phyloP scores from a whole-genome alignment of 805 yeast genomes.

The Metschnikowia koreensis region DNA sequence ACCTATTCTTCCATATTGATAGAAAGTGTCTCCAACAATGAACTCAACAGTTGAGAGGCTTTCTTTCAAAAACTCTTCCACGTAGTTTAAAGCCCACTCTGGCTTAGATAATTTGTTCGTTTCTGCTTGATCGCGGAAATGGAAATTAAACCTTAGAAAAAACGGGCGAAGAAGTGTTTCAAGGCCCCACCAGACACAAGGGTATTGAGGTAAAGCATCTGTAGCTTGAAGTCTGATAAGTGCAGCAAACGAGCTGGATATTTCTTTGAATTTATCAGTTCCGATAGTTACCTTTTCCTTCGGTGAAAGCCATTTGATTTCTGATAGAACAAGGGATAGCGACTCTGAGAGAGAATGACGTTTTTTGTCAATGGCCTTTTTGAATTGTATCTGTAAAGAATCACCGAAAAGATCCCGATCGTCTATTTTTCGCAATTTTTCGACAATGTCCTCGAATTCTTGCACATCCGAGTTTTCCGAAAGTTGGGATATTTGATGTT shows the following conservation, averaged over 20 bases:
- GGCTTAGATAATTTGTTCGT: conserved; percentile 68
- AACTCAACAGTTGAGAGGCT: conserved; percentile 41
- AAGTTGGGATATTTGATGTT: conserved; percentile 4
- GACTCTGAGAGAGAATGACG: conserved; percentile 10
- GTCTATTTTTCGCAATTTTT: conserved; percentile 1
- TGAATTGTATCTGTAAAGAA: conserved; percentile 1
- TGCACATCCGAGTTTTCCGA: not conserved
- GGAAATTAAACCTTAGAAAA: conserved; percentile 52
- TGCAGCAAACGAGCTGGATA: conserved; percentile 9
- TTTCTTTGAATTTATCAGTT: conserved; percentile 11
- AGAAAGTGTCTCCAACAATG: conserved; percentile 36
- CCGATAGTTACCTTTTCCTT: conserved; percentile 15
- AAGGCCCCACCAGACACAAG: conserved; percentile 50
- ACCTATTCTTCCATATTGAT: conserved; percentile 26
- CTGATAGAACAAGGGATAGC: conserved; percentile 14
- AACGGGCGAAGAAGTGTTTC: conserved; percentile 47
- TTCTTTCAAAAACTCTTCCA: conserved; percentile 41
- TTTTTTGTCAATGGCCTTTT: not conserved
- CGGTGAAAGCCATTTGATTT: conserved; percentile 26
- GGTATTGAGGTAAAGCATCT: conserved; percentile 27
- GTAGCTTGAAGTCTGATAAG: conserved; percentile 34
- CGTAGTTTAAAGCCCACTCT: conserved; percentile 62
- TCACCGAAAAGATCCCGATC: not conserved
- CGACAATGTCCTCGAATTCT: conserved; percentile 14
- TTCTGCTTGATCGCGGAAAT: conserved; percentile 53